Base-by-base conservation (phyloP, 2,329 filamentous ascomycete species). In the Ascochyta pisi region DNA sequence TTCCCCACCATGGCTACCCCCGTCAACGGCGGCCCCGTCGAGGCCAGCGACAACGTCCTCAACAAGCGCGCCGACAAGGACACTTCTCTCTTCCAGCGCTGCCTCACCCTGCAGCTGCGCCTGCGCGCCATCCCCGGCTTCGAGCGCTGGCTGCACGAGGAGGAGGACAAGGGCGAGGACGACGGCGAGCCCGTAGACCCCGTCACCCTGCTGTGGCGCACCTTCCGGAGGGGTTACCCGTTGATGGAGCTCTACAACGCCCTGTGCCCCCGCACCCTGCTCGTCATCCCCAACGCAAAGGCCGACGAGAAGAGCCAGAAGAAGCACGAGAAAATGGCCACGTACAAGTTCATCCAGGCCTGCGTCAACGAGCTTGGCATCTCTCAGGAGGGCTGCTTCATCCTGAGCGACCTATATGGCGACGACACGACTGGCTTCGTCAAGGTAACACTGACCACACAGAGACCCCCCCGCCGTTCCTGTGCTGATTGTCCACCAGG, bases 381-480 rank as follows among this genome's bases (percentile, higher is more conserved):
- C 49, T 85, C 90, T 2, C 82, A 91, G 4, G 84, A 89, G 43
- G 92, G 96, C 59, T 93, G 91, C 70, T 98, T 98, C 76, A 90
- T 96, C 67, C 89, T 99, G 66, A 90, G 87, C 54, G 94, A 99
- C 77, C 81, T 98, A 41, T 93, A 95, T 76, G 91, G 92, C 50
- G 92, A 93, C 67, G 96, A 97, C 76, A 99, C 95, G 1, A 97
- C 92, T 40, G 95, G 95, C 3, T 98, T 99, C 74, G 92, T 97
- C 65, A 98, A 98, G 85, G 91, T 92, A 64, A 53, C 40, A 22
- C 4, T 15, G 6, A 8, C 33, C 33, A 40, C 23, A 29, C 15
- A 8, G 34, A 6, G 6, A 26, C 26, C 26, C 13, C 27, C 19
- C 24, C 29, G 31, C 24, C 54, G 54, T 50, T 44, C 29, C 19